Percentiles rank a stretch among this genome's conserved stretches.
Evolutionary conservation across 805 yeast species (phyloP).

Genomic region (Yarrowia deformans): DNA sequence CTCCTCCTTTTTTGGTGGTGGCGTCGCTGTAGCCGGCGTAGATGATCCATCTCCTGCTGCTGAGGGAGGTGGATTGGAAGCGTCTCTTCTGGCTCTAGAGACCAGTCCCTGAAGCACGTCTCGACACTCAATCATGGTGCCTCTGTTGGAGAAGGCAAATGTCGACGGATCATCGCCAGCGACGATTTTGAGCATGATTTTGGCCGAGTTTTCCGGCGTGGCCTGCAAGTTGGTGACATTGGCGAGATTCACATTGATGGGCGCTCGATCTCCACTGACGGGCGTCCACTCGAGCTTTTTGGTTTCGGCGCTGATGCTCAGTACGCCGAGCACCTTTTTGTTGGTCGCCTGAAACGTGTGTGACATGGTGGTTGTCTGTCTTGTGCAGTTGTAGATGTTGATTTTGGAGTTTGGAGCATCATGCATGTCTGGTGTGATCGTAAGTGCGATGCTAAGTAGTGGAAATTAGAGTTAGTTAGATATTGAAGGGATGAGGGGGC

Average conservation of each 20-base stretch:
- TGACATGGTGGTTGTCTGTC: background rate
- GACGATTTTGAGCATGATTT: conserved; percentile 68
- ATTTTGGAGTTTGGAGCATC: background rate
- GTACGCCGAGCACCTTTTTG: conserved; percentile 37
- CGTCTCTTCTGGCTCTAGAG: conserved; percentile 28
- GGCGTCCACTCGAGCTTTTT: conserved; percentile 36
- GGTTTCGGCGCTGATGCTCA: conserved; percentile 26
- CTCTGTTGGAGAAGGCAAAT: conserved; percentile 30
- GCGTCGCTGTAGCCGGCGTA: conserved; percentile 48
- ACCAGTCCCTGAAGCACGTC: conserved; percentile 26
- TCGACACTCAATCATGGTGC: conserved; percentile 37
- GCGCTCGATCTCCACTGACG: conserved; percentile 26
- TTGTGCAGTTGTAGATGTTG: background rate
- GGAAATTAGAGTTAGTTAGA: background rate
- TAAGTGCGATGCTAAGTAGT: background rate
- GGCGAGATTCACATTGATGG: conserved; percentile 21
- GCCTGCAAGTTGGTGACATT: conserved; percentile 60
- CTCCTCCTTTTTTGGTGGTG: conserved; percentile 48
- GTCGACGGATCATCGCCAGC: conserved; percentile 42
- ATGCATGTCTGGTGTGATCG: background rate
- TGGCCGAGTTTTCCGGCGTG: conserved; percentile 69
- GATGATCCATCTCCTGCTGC: conserved; percentile 20
- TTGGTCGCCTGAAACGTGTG: conserved; percentile 39
- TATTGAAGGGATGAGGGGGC: too few species aligned
- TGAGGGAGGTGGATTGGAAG: conserved; percentile 20